phyloP scores from a whole-genome alignment of 1,284 basidiomycete species.

The Pterula multifida region DNA sequence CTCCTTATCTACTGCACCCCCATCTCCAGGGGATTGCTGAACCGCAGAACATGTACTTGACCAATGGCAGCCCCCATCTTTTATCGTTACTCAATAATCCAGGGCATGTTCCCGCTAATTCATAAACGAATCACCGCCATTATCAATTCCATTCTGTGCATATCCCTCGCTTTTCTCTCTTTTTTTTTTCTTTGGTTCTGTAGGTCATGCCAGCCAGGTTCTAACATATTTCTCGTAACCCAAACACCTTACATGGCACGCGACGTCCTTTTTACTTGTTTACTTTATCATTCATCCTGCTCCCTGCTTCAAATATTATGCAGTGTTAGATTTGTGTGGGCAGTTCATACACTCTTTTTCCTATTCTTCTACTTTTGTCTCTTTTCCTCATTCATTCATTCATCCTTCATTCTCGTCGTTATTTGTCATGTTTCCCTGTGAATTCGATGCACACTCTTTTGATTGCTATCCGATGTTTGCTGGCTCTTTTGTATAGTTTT shows the following conservation, averaged over 20 bases:
- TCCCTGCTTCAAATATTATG: background rate
- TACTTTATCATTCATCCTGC: background rate
- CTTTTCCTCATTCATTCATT: background rate
- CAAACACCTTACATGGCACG: background rate
- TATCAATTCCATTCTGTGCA: background rate
- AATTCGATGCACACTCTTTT: background rate
- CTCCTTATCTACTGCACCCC: background rate
- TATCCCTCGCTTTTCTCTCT: background rate
- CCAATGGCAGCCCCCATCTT: background rate
- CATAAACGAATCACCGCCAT: background rate
- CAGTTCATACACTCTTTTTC: background rate
- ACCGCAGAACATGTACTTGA: background rate
- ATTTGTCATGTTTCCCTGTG: background rate
- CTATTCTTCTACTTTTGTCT: background rate
- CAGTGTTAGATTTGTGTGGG: background rate
- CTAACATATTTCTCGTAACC: background rate
- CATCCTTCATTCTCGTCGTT: background rate
- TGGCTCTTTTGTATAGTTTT: background rate
- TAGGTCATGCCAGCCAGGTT: background rate
- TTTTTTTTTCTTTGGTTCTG: background rate
- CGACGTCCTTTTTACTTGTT: background rate
- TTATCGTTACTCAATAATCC: conserved; percentile 1
- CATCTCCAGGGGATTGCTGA: background rate
- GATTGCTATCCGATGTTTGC: background rate
- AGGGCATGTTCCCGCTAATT: background rate